Evolutionary conservation across 495 filamentous ascomycete genomes (phyloP), one percentile per base, ranked within the genome.

Genomic region (Friedmanniomyces simplex): DNA sequence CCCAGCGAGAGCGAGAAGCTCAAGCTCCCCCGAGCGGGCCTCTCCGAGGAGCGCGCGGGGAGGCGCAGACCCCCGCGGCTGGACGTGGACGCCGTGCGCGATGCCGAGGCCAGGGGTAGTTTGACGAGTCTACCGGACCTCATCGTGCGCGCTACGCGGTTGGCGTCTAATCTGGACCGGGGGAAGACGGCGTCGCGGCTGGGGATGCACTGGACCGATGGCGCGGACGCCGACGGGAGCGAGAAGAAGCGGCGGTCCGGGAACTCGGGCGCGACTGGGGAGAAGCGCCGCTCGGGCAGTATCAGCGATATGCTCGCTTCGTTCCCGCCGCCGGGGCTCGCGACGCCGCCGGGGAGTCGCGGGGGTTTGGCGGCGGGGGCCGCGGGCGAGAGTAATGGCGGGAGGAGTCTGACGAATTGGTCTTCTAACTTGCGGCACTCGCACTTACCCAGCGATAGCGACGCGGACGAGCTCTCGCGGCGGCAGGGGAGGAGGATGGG

Each of bases 261-360:
- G 6, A 41, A 24, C 16, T n/a, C 18, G 39, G 30, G 13, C 24
- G 3, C 13, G 7, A n/a, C n/a, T n/a, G n/a, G n/a, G n/a, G 34
- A 42, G 26, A 61, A 65, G 14, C 63, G 70, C 45, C 66, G 69
- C n/a, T 80, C 77, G 2, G 80, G 79, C 70, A 61, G 54, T 62
- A 76, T 98, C 43, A 91, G 88, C 16, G 90, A 95, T 65, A 96
- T 96, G 67, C 77, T 98, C 6, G 86, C 87, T 13, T 87, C 89
- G 14, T 98, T 98, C 58, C 93, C 93, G 8, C 86, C 90, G 12
- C 90, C 93, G 5, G 82, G 79, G 4, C 74, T 82, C 6, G 75
- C 76, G 8, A 82, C 77, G 6, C 81, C 70, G n/a, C 59, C 55
- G 30, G 63, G 64, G 30, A 60, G 53, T 26, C 43, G 52, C 18